These are phyloP conservation scores for Ophiocordyceps camponoti-leonardi DNA, from an alignment of 2,329 filamentous ascomycete species.

Conservation along the genomic window DNA sequence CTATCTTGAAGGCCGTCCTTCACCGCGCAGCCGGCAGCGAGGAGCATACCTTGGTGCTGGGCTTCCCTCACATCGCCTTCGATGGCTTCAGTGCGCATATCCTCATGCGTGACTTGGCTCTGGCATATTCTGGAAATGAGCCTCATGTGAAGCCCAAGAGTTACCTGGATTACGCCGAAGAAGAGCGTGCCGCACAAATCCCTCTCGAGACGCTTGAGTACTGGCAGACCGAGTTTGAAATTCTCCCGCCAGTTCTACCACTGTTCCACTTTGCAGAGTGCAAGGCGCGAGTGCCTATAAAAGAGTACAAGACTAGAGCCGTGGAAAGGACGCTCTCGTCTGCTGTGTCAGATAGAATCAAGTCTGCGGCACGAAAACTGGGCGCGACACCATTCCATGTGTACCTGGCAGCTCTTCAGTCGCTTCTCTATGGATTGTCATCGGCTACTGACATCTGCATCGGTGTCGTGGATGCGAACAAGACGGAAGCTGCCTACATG, in stretches of 20 bases:
- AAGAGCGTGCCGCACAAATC: constrained; percentile 8
- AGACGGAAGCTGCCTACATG: constrained; percentile 14
- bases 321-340: background rate
- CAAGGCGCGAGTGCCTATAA: background rate
- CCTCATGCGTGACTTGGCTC: constrained; percentile 25
- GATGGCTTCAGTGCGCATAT: constrained; percentile 27
- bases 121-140: constrained; percentile 16
- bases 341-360: constrained; percentile 7
- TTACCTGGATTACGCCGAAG: constrained; percentile 16
- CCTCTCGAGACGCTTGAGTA: background rate
- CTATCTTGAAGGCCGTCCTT: background rate
- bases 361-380: constrained; percentile 5
- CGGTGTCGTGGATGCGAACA: constrained; percentile 28
- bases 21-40: constrained; percentile 9
- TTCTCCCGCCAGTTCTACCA: constrained; percentile 9
- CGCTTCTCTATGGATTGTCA: constrained; percentile 16
- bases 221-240: background rate
- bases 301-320: background rate
- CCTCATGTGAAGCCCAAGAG: constrained; percentile 10
- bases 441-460: constrained; percentile 23
- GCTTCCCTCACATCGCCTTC: constrained; percentile 30
- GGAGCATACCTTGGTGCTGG: constrained; percentile 22
- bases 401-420: constrained; percentile 22
- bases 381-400: constrained; percentile 22
- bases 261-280: constrained; percentile 5